Evolutionary conservation across 768 basidiomycete genomes (phyloP).

Genomic region (Pilatotrama ljubarskyi): DNA sequence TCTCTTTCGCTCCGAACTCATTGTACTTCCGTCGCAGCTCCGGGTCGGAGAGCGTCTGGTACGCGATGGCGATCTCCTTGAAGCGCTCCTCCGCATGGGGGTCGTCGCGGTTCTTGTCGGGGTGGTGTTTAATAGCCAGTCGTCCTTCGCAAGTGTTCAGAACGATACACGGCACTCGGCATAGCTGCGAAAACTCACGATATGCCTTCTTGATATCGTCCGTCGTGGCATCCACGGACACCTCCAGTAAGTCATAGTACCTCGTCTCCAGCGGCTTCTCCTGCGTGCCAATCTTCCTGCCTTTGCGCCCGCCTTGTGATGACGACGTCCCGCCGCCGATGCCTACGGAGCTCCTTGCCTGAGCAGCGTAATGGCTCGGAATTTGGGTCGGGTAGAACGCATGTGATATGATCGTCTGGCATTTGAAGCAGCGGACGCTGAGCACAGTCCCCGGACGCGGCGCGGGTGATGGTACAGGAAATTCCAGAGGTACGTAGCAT

Average conservation of each 20-base stretch:
- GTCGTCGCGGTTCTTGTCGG: slow-evolving; percentile 90
- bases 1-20: slow-evolving; percentile 86
- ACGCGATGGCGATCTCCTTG: slow-evolving; percentile 88
- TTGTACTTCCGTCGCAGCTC: slow-evolving; percentile 82
- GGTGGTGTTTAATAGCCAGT: slow-evolving; percentile 87
- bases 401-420: slow-evolving; percentile 59
- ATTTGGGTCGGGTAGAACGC: slow-evolving; percentile 69
- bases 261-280: slow-evolving; percentile 84
- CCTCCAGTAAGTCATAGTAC: slow-evolving; percentile 87
- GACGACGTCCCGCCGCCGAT: slow-evolving; percentile 13
- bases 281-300: slow-evolving; percentile 85
- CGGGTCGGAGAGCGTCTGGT: slow-evolving; percentile 82
- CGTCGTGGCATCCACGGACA: slow-evolving; percentile 69
- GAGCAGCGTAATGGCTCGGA: slow-evolving; percentile 28
- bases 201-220: slow-evolving; percentile 94
- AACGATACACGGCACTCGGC: neutral
- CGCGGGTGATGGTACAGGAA: slow-evolving; percentile 59
- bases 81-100: slow-evolving; percentile 85
- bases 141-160: slow-evolving; percentile 48
- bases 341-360: neutral
- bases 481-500: slow-evolving; percentile 63
- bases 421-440: slow-evolving; percentile 69
- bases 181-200: slow-evolving; percentile 45
- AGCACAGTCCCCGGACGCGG: slow-evolving; percentile 61
- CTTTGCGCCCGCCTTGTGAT: slow-evolving; percentile 39